Percentiles rank a stretch among this genome's conserved stretches.
Conservation (phyloP, 768 basidiomycete species). For the Chiua virens region DNA sequence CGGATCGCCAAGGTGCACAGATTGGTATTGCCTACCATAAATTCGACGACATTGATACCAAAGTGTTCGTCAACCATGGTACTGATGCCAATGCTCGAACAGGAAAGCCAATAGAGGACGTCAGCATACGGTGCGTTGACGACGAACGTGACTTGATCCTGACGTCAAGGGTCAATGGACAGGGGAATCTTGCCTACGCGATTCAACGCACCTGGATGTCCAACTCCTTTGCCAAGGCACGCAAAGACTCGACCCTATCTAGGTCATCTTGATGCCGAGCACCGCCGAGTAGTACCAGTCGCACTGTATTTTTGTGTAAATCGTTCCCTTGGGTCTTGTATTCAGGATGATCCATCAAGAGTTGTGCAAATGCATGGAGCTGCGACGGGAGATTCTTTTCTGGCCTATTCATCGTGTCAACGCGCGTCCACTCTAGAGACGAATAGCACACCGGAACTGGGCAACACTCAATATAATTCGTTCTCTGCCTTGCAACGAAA, state of each 20-base stretch:
- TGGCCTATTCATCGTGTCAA: constrained; percentile 51
- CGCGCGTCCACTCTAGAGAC: neutral
- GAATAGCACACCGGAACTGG: constrained; percentile 74
- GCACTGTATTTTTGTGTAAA: constrained; percentile 35
- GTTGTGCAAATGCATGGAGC: constrained; percentile 60
- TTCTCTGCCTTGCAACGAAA: constrained; percentile 53
- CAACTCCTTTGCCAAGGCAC: constrained; percentile 57
- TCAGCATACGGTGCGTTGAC: constrained; percentile 80
- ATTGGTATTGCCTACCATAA: constrained; percentile 65
- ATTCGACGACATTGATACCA: constrained; percentile 97
- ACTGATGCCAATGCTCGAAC: constrained; percentile 81
- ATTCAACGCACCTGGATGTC: constrained; percentile 56
- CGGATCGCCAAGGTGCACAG: neutral
- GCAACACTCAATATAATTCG: constrained; percentile 82
- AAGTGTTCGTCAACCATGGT: constrained; percentile 99
- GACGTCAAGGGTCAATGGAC: constrained; percentile 6
- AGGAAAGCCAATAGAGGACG: constrained; percentile 69
- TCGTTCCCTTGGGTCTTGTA: constrained; percentile 32
- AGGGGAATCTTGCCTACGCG: neutral
- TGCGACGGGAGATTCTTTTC: constrained; percentile 93
- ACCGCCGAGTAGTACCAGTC: constrained; percentile 81
- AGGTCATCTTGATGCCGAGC: constrained; percentile 78
- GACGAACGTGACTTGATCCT: constrained; percentile 75
- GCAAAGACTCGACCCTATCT: constrained; percentile 62
- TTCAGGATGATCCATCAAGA: constrained; percentile 62